Percentiles rank a stretch among this genome's conserved stretches.
These are phyloP conservation scores for Biscutella laevigata DNA, from an alignment of 441 rosid species.

Conservation along the genomic window DNA sequence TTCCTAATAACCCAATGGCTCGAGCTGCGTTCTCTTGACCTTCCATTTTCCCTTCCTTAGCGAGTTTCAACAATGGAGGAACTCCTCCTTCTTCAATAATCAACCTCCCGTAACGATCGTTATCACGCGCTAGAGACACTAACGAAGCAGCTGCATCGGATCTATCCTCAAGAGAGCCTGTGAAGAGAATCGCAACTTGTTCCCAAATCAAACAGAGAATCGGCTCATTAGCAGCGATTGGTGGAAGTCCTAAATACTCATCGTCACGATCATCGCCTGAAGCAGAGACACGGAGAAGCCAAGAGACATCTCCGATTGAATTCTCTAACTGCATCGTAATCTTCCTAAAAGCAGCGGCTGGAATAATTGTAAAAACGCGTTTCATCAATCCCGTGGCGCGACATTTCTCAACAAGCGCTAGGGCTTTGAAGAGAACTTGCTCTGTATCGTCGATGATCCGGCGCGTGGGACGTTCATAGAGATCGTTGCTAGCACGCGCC, in stretches of 20 bases:
- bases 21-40: constrained; percentile 87
- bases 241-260: constrained; percentile 71
- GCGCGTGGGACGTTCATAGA: constrained; percentile 77
- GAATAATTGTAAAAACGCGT: constrained; percentile 71
- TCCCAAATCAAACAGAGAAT: constrained; percentile 85
- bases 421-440: constrained; percentile 68
- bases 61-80: constrained; percentile 57
- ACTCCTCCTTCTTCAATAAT: constrained; percentile 92
- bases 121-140: constrained; percentile 71
- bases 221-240: constrained; percentile 93
- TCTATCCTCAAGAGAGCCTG: constrained; percentile 56
- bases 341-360: constrained; percentile 73
- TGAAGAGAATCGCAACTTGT: constrained; percentile 67
- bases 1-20: constrained; percentile 72
- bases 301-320: constrained; percentile 78
- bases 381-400: constrained; percentile 63
- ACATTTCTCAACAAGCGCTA: constrained; percentile 61
- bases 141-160: constrained; percentile 81
- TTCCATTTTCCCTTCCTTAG: constrained; percentile 74
- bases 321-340: constrained; percentile 68
- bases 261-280: constrained; percentile 59
- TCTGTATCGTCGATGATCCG: constrained; percentile 68
- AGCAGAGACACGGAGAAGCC: constrained; percentile 87
- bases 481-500: constrained; percentile 67
- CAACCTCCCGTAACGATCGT: constrained; percentile 72